Evolutionary conservation across 106 monocot species (phyloP).

Genomic region (Dioscorea alata): DNA sequence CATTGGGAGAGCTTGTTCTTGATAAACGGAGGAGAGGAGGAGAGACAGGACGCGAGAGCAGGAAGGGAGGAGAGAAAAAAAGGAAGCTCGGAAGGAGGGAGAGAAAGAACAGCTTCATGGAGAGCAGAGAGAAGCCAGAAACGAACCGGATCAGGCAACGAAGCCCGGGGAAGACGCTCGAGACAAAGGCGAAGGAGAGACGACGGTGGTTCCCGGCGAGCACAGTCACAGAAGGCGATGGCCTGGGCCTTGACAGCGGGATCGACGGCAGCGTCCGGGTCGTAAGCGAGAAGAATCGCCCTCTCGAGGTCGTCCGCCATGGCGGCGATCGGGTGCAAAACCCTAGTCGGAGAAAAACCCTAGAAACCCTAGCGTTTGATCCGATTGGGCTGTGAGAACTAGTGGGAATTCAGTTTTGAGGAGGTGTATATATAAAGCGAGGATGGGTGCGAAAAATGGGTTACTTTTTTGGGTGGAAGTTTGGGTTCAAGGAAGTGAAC

Average conservation of each 20-base stretch:
- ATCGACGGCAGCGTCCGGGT: slow-evolving; percentile 34
- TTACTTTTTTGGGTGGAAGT: too few relatives aligned
- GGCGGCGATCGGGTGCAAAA: slow-evolving; percentile 2
- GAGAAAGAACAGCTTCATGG: slow-evolving; percentile 45
- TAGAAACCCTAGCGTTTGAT: neutral
- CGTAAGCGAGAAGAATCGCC: slow-evolving; percentile 68
- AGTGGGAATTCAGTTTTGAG: too few relatives aligned
- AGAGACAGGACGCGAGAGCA: slow-evolving; percentile 31
- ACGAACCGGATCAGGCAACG: slow-evolving; percentile 34
- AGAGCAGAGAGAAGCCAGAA: slow-evolving; percentile 85
- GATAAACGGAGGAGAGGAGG: slow-evolving; percentile 51
- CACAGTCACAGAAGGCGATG: slow-evolving; percentile 42
- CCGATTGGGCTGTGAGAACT: too few relatives aligned
- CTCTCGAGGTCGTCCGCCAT: slow-evolving; percentile 88
- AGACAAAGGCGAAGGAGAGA: slow-evolving; percentile 61
- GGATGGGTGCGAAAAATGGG: too few relatives aligned
- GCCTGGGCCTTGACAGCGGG: slow-evolving; percentile 49
- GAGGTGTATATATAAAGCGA: too few relatives aligned
- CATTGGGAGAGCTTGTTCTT: slow-evolving; percentile 86
- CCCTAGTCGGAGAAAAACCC: slow-evolving; percentile 17
- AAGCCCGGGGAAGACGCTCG: slow-evolving; percentile 42
- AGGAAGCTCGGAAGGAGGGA: slow-evolving; percentile 28
- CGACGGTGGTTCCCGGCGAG: slow-evolving; percentile 24
- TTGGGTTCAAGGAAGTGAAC: too few relatives aligned
- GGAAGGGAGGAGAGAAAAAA: slow-evolving; percentile 56